phyloP scores from a whole-genome alignment of 176 grass and related monocot genomes.

The Musa itinerans region DNA sequence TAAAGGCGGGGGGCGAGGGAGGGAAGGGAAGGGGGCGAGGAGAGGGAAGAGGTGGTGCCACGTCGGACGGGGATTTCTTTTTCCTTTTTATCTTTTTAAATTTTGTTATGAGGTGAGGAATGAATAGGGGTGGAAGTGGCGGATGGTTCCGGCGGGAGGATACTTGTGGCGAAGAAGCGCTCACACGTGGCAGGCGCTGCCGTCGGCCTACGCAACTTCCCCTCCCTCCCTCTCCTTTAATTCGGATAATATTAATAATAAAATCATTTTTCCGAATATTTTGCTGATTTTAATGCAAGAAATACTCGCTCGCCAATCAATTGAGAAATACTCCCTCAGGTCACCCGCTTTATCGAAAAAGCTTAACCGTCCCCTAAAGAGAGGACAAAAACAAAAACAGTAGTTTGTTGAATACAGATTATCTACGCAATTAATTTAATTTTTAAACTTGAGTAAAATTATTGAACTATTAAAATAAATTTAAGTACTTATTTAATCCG shows the following conservation, averaged over 20 bases:
- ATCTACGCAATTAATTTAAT: too few relatives aligned
- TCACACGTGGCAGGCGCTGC: slow-evolving; percentile 2
- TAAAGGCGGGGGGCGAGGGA: not conserved
- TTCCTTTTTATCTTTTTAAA: not conserved
- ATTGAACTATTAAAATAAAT: too few relatives aligned
- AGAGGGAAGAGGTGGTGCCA: not conserved
- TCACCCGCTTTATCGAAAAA: too few relatives aligned
- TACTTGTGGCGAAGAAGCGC: not conserved
- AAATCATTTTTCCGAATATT: not conserved
- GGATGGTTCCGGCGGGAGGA: not conserved
- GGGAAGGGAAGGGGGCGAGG: not conserved
- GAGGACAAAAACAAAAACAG: too few relatives aligned
- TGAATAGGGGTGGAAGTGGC: not conserved
- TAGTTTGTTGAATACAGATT: too few relatives aligned
- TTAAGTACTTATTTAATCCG: too few relatives aligned
- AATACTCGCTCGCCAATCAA: too few relatives aligned
- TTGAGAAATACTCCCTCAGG: too few relatives aligned
- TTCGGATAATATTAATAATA: not conserved
- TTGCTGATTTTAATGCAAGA: too few relatives aligned
- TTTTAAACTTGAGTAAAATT: too few relatives aligned
- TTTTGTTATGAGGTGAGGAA: not conserved
- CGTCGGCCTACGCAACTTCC: too few relatives aligned
- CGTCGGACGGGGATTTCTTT: not conserved
- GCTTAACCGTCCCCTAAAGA: too few relatives aligned
- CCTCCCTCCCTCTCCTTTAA: not conserved